Base-by-base conservation (phyloP, 2,329 filamentous ascomycete species). In the Colletotrichum sp. region DNA sequence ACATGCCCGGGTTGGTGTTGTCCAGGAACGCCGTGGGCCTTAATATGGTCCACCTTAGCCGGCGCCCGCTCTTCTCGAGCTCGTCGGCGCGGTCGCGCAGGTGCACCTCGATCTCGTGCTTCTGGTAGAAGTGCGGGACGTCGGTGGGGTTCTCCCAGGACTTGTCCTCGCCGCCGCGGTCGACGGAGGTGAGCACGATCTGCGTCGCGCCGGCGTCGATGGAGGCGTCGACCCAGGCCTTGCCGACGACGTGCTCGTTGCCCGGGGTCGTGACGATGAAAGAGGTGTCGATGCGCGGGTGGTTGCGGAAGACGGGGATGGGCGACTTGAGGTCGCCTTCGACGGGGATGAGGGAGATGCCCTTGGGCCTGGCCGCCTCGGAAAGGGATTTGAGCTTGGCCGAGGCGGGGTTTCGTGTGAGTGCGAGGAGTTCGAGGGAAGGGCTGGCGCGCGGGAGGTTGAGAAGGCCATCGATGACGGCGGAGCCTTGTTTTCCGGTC, bases 401-500 rank as follows among this genome's bases (percentile, higher is more conserved):
- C 0, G 77, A 78, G 22, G 65, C 68, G 2, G 68, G 62, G 22
- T 67, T 77, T 2, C 77, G 64, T 2, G 77, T 78, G 29, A 78
- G 71, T 27, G 77, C 77, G 34, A 78, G 77, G 30, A 78, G 74
- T 25, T 77, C 69, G 39, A 72, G 57, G 25, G 74, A 66, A 25
- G 62, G 69, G 19, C 34, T 13, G 44, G 49, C 67, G 22, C 36
- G 34, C 8, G 61, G 72, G 22, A 77, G 81, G 63, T 78, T 77
- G 30, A 85, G 69, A 13, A 78, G 71, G 34, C 71, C 82, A 27
- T 85, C 76, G 57, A 89, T 81, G 65, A 87, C 83, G 30, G 88
- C 82, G 59, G 83, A 81, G 76, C 88, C 88, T 64, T 87, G 89
- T 72, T 87, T 86, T n/a, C 89, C 88, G 49, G 82, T 87, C 67